Percentiles rank a stretch among this genome's conserved stretches.
These are phyloP conservation scores for Podila clonocystis DNA, from an alignment of 192 early-diverging fungal genomes.

Conservation along the genomic window DNA sequence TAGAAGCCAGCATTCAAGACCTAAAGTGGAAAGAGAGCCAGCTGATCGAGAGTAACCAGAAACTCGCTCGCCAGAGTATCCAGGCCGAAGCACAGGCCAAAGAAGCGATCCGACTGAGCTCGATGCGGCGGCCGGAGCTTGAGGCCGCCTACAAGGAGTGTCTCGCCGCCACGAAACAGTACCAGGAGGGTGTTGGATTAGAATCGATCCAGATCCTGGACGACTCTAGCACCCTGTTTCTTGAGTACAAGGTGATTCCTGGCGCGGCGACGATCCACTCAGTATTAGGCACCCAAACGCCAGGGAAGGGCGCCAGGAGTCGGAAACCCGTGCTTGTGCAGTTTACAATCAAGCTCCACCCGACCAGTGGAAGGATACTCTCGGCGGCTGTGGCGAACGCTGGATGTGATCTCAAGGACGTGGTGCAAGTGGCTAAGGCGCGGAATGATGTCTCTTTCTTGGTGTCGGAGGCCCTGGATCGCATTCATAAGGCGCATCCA, in stretches of 20 bases:
- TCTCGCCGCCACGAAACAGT: slow-evolving; percentile 28
- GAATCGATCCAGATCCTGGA: slow-evolving; percentile 31
- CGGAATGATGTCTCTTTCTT: slow-evolving; percentile 45
- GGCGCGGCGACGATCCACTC: slow-evolving; percentile 22
- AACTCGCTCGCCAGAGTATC: slow-evolving; percentile 6
- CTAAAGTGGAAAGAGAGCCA: slow-evolving; percentile 47
- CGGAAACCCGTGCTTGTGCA: slow-evolving; percentile 22
- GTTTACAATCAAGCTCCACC: slow-evolving; percentile 33
- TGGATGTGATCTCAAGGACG: slow-evolving; percentile 45
- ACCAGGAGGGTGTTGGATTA: slow-evolving; percentile 44
- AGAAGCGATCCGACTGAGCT: slow-evolving; percentile 38
- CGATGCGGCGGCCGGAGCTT: slow-evolving; percentile 31
- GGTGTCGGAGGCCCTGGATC: slow-evolving; percentile 27
- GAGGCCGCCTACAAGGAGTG: slow-evolving; percentile 40
- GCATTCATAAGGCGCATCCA: slow-evolving; percentile 34
- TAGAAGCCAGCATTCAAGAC: slow-evolving; percentile 24
- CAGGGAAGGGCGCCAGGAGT: neutral
- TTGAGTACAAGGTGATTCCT: slow-evolving; percentile 32
- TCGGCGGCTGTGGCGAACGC: slow-evolving; percentile 35
- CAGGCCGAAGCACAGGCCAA: slow-evolving; percentile 30
- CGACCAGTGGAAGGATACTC: slow-evolving; percentile 27
- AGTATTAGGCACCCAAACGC: neutral
- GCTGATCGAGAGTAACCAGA: slow-evolving; percentile 28
- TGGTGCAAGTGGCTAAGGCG: slow-evolving; percentile 32
- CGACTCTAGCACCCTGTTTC: slow-evolving; percentile 25